Percentiles rank a stretch among this genome's conserved stretches.
phyloP scores from a whole-genome alignment of 768 basidiomycete genomes.

The Galerina sulciceps region DNA sequence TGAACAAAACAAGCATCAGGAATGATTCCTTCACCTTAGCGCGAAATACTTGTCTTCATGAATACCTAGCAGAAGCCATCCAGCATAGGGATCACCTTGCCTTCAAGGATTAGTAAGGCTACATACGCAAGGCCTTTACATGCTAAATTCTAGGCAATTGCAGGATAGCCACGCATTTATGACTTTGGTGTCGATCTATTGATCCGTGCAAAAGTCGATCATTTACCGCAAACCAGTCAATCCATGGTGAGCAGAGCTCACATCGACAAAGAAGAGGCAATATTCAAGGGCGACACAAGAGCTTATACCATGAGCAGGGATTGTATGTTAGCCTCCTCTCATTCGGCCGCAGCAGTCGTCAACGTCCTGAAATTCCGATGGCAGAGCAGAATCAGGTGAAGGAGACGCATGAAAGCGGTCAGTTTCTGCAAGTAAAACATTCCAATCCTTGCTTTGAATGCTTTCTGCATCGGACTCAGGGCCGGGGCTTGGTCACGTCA shows the following conservation, averaged over 20 bases:
- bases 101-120: not conserved
- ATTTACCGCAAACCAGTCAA: not conserved
- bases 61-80: not conserved
- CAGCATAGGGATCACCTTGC: not conserved
- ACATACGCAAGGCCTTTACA: not conserved
- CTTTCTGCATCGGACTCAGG: too few relatives aligned
- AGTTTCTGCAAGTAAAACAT: conserved; percentile 15
- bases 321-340: too few relatives aligned
- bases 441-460: too few relatives aligned
- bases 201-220: not conserved
- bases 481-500: too few relatives aligned
- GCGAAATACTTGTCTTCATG: not conserved
- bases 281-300: not conserved
- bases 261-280: not conserved
- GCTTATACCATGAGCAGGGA: not conserved
- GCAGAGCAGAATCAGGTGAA: not conserved
- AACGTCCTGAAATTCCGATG: not conserved
- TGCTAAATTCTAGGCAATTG: too few relatives aligned
- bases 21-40: not conserved
- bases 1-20: not conserved
- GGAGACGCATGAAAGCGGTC: conserved; percentile 14
- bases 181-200: too few relatives aligned
- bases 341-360: too few relatives aligned
- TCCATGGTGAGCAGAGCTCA: not conserved
- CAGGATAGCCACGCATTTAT: too few relatives aligned